phyloP scores from a whole-genome alignment of 1,284 basidiomycete species.

The Moesziomyces parantarcticus region DNA sequence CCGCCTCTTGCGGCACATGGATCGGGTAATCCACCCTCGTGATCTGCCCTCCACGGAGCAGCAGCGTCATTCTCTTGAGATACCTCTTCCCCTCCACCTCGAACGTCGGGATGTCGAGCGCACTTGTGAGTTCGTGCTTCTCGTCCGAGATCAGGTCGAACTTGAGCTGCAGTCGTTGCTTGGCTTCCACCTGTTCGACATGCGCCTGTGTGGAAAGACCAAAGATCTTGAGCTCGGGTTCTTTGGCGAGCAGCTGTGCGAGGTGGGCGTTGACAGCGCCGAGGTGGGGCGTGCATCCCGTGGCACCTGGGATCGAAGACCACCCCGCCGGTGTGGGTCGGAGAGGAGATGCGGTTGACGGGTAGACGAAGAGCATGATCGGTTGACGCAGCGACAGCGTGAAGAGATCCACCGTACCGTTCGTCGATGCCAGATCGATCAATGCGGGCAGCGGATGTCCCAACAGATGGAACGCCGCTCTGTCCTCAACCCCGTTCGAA shows the following conservation, averaged over 20 bases:
- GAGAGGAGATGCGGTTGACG: constrained; percentile 16
- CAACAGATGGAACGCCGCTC: constrained; percentile 55
- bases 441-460: constrained; percentile 62
- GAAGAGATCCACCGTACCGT: constrained; percentile 58
- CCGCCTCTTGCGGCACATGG: constrained; percentile 34
- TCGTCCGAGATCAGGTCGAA: constrained; percentile 48
- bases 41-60: constrained; percentile 58
- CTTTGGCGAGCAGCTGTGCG: constrained; percentile 16
- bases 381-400: constrained; percentile 53
- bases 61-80: constrained; percentile 50
- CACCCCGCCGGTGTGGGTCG: constrained; percentile 20
- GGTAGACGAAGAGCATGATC: constrained; percentile 59
- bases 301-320: constrained; percentile 30
- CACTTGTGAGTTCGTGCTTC: constrained; percentile 15
- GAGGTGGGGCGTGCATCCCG: constrained; percentile 48
- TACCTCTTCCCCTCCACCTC: constrained; percentile 22
- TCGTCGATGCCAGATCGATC: constrained; percentile 51
- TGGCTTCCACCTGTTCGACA: constrained; percentile 33
- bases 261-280: constrained; percentile 32
- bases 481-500: constrained; percentile 20
- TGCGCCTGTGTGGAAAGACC: constrained; percentile 51
- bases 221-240: constrained; percentile 50
- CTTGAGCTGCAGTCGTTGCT: constrained; percentile 21
- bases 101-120: constrained; percentile 51
- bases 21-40: constrained; percentile 59